phyloP scores from a whole-genome alignment of 192 early-diverging fungal genomes.

The Spizellomyces punctatus region DNA sequence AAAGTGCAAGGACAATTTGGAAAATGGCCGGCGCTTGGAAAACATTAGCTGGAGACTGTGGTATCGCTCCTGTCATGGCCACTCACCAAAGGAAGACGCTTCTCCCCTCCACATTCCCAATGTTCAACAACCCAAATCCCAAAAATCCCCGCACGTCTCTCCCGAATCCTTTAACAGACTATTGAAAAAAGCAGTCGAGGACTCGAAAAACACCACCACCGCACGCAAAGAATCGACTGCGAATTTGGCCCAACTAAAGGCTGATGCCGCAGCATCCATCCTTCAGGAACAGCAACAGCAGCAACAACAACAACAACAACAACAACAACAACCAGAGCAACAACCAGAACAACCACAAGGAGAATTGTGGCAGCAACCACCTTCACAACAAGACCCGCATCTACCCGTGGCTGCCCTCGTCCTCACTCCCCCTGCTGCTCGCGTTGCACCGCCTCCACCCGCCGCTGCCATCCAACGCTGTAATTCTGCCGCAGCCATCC shows the following conservation, averaged over 20 bases:
- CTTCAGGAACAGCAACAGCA: slow-evolving; percentile 12
- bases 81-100: slow-evolving; percentile 3
- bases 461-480: neutral
- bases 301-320: slow-evolving; percentile 14
- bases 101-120: slow-evolving; percentile 10
- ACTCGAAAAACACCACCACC: neutral
- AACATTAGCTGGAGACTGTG: slow-evolving; percentile 49
- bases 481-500: neutral
- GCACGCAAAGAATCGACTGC: neutral
- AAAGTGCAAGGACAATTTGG: slow-evolving; percentile 51
- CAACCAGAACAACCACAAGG: slow-evolving; percentile 15
- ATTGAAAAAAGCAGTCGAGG: slow-evolving; percentile 22
- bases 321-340: slow-evolving; percentile 19
- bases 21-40: slow-evolving; percentile 46
- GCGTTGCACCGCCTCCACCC: neutral
- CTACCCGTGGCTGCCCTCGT: slow-evolving; percentile 5
- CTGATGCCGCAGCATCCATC: slow-evolving; percentile 18
- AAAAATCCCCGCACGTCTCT: slow-evolving; percentile 19
- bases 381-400: neutral
- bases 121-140: neutral
- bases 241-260: neutral
- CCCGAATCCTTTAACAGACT: slow-evolving; percentile 30
- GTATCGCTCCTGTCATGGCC: slow-evolving; percentile 43
- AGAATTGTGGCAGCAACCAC: slow-evolving; percentile 12
- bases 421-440: neutral